phyloP scores from a whole-genome alignment of 345 rosid genomes.

The Eucalyptus sp. region DNA sequence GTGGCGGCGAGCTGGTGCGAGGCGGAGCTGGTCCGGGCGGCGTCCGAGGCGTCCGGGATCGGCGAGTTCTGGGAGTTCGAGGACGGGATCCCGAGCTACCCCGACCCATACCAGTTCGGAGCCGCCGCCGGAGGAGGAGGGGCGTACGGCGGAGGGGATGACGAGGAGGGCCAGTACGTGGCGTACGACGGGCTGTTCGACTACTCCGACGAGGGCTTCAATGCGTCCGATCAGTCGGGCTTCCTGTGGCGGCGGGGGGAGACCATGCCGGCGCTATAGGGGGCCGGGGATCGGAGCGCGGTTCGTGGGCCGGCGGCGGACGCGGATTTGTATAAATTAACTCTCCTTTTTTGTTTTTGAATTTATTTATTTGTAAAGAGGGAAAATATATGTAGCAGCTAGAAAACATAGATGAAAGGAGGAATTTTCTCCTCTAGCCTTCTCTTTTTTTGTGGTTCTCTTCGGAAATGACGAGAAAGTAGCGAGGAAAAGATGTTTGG shows the following conservation, averaged over 20 bases:
- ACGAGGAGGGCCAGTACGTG: neutral
- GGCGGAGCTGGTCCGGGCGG: slow-evolving; percentile 8
- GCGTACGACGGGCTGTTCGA: slow-evolving; percentile 29
- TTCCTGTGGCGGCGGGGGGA: slow-evolving; percentile 9
- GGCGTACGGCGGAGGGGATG: neutral
- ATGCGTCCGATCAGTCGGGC: slow-evolving; percentile 5
- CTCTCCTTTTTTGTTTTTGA: neutral
- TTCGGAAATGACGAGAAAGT: neutral
- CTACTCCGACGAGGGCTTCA: slow-evolving; percentile 19
- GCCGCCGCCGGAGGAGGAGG: neutral
- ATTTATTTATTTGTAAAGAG: neutral
- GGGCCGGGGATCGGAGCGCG: neutral
- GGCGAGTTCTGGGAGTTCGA: slow-evolving; percentile 23
- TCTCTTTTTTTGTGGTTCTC: neutral
- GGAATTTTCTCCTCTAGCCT: neutral
- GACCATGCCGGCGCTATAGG: slow-evolving; percentile 3
- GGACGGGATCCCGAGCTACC: slow-evolving; percentile 11
- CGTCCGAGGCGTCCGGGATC: slow-evolving; percentile 9
- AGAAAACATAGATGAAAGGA: neutral
- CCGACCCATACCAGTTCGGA: slow-evolving; percentile 19
- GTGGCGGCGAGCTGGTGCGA: neutral
- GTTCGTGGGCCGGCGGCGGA: neutral
- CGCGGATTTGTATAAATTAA: neutral
- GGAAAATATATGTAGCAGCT: neutral
- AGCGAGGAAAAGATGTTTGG: neutral